Evolutionary conservation across 2,329 filamentous ascomycete species (phyloP).

Genomic region (Mycosphaerella arachidis): DNA sequence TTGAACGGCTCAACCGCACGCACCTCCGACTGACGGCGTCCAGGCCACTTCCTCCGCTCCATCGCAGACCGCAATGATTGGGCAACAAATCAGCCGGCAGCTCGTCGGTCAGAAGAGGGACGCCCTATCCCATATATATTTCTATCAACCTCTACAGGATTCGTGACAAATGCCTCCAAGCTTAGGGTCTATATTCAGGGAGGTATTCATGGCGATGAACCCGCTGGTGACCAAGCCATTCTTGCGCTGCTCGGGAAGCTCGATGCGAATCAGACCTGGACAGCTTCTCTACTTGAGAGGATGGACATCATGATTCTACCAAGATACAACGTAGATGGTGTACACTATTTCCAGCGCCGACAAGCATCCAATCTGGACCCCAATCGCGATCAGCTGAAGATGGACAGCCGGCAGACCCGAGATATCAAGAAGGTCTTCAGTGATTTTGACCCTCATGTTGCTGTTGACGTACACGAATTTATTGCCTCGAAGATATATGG

Average conservation of each 20-base stretch:
- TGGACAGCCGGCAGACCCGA: constrained; percentile 34
- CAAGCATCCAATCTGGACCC: constrained; percentile 35
- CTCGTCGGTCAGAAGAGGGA: constrained; percentile 18
- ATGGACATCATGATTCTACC: constrained; percentile 26
- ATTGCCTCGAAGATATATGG: constrained; percentile 27
- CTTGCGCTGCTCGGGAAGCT: constrained; percentile 36
- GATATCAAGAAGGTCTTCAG: constrained; percentile 34
- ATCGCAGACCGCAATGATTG: constrained; percentile 18
- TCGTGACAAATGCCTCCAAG: constrained; percentile 17
- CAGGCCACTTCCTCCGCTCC: constrained; percentile 16
- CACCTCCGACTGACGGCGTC: neutral
- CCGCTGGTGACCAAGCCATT: constrained; percentile 35
- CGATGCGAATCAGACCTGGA: constrained; percentile 32
- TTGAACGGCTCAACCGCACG: neutral
- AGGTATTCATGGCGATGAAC: constrained; percentile 37
- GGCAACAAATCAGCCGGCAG: constrained; percentile 15
- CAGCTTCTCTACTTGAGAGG: constrained; percentile 29
- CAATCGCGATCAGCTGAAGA: constrained; percentile 37
- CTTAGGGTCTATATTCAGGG: constrained; percentile 37
- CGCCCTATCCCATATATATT: constrained; percentile 13
- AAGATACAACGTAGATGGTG: constrained; percentile 19
- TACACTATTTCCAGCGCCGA: constrained; percentile 29
- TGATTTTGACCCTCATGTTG: constrained; percentile 32
- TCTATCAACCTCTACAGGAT: constrained; percentile 1
- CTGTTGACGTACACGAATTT: constrained; percentile 38